Evolutionary conservation across 2,329 filamentous ascomycete species (phyloP), one percentile per base, ranked within the genome.

Genomic region (Emydomyces testavorans): DNA sequence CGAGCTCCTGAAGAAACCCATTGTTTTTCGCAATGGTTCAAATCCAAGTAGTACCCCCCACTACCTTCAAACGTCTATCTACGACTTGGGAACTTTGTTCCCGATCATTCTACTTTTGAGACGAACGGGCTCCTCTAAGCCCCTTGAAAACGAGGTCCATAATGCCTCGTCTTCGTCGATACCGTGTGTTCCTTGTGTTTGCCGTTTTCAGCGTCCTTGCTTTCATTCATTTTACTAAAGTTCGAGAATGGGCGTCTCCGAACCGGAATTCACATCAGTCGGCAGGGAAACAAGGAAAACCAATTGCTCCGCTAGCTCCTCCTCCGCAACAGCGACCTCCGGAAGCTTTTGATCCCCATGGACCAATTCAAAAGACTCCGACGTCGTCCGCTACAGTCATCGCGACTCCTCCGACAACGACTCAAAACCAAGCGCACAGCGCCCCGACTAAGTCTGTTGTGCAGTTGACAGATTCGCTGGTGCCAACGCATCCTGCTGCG

Each of bases 191-290:
- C 47, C 53, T 73, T 45, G 54, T 69, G 31, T 69, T 73, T 48
- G 68, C 69, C 26, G 58, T 66, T 46, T 59, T 70, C 47, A 59
- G 67, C 15, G 54, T 70, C 32, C 57, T 71, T 34, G 59, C 70
- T 2, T 60, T 79, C 46, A 70, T 78, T 56, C 72, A 73, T 54
- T 76, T 78, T 53, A 62, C 66, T 28, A 64, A 65, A 41, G 68
- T 72, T 50, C 65, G 64, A 50, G 61, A 69, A 48, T 68, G 66
- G 62, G 55, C 31, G 11, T 16, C 43, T 31, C 18, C 35, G 6
- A 46, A 23, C 40, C 55, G 44, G 43, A 47, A 35, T 50, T 43
- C 31, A 39, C 50, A 34, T 23, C 42, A 50, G 29, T 44, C 47
- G 47, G 34, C 48, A 21, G 28, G 34, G 32, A 26, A 47, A 18